phyloP scores from a whole-genome alignment of 192 early-diverging fungal genomes.

The Linnemannia schmuckeri region DNA sequence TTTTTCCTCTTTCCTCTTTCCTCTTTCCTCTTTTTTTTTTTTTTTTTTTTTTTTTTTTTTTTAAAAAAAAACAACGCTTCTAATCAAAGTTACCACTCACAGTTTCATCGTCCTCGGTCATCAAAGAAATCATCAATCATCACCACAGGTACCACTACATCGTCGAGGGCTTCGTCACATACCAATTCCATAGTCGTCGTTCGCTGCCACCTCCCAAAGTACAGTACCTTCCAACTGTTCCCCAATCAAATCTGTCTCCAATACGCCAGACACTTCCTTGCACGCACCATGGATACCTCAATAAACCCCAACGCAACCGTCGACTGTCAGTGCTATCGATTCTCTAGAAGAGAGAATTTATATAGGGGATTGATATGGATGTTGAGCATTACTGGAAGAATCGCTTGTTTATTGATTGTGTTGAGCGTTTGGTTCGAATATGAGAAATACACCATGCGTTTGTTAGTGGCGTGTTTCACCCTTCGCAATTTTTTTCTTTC shows the following conservation, averaged over 20 bases:
- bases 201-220: slow-evolving; percentile 59
- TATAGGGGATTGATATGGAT: slow-evolving; percentile 62
- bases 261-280: slow-evolving; percentile 65
- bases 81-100: too few species aligned
- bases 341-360: slow-evolving; percentile 67
- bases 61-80: too few species aligned
- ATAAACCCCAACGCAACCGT: slow-evolving; percentile 59
- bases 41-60: too few species aligned
- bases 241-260: slow-evolving; percentile 66
- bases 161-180: slow-evolving; percentile 69
- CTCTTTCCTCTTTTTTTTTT: too few species aligned
- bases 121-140: too few species aligned
- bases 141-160: slow-evolving; percentile 65
- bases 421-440: too few species aligned
- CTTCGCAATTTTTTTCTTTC: neutral
- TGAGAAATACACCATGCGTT: too few species aligned
- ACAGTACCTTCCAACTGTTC: slow-evolving; percentile 67
- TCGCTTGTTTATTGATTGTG: slow-evolving; percentile 62
- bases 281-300: slow-evolving; percentile 66
- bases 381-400: slow-evolving; percentile 74
- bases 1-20: too few species aligned
- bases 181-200: slow-evolving; percentile 65
- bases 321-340: slow-evolving; percentile 71
- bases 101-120: too few species aligned
- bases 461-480: slow-evolving; percentile 3